Conservation (phyloP, 192 early-diverging fungal genomes). For the Gaertneriomyces sp. region DNA sequence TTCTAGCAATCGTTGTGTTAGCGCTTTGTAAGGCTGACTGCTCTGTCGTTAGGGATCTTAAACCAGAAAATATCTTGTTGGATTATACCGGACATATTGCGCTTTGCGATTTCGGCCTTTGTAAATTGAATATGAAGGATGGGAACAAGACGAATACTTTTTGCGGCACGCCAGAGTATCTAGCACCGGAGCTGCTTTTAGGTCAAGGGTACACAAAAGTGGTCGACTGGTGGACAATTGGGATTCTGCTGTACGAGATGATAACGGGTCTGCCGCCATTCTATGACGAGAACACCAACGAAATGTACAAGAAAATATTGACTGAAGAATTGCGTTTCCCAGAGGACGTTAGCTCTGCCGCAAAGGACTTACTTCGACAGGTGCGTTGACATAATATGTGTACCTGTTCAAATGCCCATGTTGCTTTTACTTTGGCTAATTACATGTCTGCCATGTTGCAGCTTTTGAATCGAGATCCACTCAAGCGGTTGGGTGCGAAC, state of each 20-base stretch:
- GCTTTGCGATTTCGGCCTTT: slow-evolving; percentile 89
- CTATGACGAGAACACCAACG: slow-evolving; percentile 91
- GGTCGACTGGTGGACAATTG: slow-evolving; percentile 98
- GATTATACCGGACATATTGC: slow-evolving; percentile 94
- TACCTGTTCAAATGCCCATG: background rate
- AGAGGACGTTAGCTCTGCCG: slow-evolving; percentile 33
- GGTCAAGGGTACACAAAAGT: slow-evolving; percentile 85
- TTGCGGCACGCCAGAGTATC: slow-evolving; percentile 89
- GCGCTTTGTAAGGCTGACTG: slow-evolving; percentile 14
- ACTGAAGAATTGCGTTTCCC: slow-evolving; percentile 69
- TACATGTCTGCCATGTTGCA: slow-evolving; percentile 12
- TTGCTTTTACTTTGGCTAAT: slow-evolving; percentile 2
- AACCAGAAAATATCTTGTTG: slow-evolving; percentile 92
- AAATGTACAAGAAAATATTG: slow-evolving; percentile 93
- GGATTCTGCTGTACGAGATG: slow-evolving; percentile 79
- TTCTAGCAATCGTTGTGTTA: background rate
- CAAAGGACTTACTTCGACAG: slow-evolving; percentile 43
- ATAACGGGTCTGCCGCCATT: slow-evolving; percentile 67
- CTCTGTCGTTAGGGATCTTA: slow-evolving; percentile 67
- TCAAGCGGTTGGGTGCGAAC: slow-evolving; percentile 69
- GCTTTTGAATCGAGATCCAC: slow-evolving; percentile 77
- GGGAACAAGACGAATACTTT: slow-evolving; percentile 87
- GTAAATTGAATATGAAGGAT: slow-evolving; percentile 92
- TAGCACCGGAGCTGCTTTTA: slow-evolving; percentile 79
- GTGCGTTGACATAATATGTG: slow-evolving; percentile 9